A percentile compares a stretch with the other conserved stretches of the same genome.
Evolutionary conservation across 176 grass and related monocot species (phyloP).

Genomic region (barley (Hordeum vulgare)): DNA sequence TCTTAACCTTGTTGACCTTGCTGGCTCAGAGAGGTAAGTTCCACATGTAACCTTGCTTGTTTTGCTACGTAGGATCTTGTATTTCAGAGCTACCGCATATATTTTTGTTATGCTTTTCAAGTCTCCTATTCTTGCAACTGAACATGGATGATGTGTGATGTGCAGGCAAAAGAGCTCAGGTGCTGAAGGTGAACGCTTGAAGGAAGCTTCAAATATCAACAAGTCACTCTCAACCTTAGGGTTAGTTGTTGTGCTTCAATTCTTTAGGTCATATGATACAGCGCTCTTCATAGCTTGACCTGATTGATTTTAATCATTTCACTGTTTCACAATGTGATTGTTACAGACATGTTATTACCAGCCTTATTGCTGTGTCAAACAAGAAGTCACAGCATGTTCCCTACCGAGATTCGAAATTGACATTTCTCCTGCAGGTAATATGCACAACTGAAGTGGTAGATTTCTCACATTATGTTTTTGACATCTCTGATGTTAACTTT

Average conservation of each 20-base stretch:
- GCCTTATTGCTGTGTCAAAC: slow-evolving; percentile 82
- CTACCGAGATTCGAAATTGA: slow-evolving; percentile 97
- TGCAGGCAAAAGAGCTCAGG: slow-evolving; percentile 98
- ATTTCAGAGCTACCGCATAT: background rate
- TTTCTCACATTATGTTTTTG: background rate
- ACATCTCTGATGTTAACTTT: background rate
- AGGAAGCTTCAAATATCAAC: slow-evolving; percentile 98
- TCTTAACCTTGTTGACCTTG: slow-evolving; percentile 96
- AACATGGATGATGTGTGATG: background rate
- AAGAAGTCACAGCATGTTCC: slow-evolving; percentile 93
- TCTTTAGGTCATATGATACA: slow-evolving; percentile 3
- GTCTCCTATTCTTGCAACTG: slow-evolving; percentile 1
- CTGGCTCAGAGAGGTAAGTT: slow-evolving; percentile 90
- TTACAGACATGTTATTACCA: slow-evolving; percentile 94
- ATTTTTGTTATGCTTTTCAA: background rate
- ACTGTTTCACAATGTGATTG: background rate
- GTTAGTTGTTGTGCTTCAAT: slow-evolving; percentile 39
- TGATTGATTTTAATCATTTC: background rate
- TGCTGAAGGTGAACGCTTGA: slow-evolving; percentile 94
- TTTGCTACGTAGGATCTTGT: background rate
- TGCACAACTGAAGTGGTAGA: background rate
- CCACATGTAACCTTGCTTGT: background rate
- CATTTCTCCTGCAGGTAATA: slow-evolving; percentile 97
- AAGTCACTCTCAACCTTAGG: slow-evolving; percentile 96
- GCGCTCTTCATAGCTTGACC: slow-evolving; percentile 5